These are phyloP conservation scores for Emericellopsis atlantica DNA, from an alignment of 2,329 filamentous ascomycete genomes.

Conservation along the genomic window DNA sequence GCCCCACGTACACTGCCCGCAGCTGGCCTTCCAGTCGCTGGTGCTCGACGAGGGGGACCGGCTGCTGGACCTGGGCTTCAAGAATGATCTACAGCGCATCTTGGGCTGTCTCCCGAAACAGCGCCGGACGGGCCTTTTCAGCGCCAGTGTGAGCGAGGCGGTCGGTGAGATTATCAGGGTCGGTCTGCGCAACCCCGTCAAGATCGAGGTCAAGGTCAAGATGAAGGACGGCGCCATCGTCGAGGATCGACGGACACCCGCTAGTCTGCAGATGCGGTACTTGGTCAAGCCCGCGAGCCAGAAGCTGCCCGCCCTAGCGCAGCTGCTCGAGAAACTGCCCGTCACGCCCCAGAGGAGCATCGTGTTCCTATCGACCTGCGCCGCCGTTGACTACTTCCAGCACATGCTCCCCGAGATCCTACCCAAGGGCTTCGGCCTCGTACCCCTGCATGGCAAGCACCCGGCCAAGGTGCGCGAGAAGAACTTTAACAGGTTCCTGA, in stretches of 20 bases:
- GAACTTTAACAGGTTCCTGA: slow-evolving; percentile 74
- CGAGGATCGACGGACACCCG: slow-evolving; percentile 79
- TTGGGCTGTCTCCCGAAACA: slow-evolving; percentile 81
- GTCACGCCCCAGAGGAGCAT: slow-evolving; percentile 74
- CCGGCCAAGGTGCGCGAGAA: slow-evolving; percentile 76
- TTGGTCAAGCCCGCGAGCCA: slow-evolving; percentile 61
- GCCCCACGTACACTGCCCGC: slow-evolving; percentile 74
- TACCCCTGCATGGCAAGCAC: slow-evolving; percentile 87
- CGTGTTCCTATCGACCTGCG: slow-evolving; percentile 86
- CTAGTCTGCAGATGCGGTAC: slow-evolving; percentile 87
- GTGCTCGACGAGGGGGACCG: slow-evolving; percentile 93
- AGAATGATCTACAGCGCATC: slow-evolving; percentile 78
- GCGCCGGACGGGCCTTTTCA: slow-evolving; percentile 84
- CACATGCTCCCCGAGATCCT: slow-evolving; percentile 64
- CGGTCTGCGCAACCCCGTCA: slow-evolving; percentile 85
- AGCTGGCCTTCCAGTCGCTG: slow-evolving; percentile 81
- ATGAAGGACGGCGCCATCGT: slow-evolving; percentile 49
- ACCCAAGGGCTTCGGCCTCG: slow-evolving; percentile 52
- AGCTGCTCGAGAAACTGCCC: slow-evolving; percentile 57
- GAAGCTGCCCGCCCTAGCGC: slow-evolving; percentile 64
- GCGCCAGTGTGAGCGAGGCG: slow-evolving; percentile 89
- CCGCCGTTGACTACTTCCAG: slow-evolving; percentile 88
- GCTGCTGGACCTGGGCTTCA: slow-evolving; percentile 86
- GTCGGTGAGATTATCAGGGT: slow-evolving; percentile 88
- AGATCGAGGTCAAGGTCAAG: slow-evolving; percentile 88